Base-by-base conservation (phyloP, 768 basidiomycete species). In the Candolleomyces efflorescens region DNA sequence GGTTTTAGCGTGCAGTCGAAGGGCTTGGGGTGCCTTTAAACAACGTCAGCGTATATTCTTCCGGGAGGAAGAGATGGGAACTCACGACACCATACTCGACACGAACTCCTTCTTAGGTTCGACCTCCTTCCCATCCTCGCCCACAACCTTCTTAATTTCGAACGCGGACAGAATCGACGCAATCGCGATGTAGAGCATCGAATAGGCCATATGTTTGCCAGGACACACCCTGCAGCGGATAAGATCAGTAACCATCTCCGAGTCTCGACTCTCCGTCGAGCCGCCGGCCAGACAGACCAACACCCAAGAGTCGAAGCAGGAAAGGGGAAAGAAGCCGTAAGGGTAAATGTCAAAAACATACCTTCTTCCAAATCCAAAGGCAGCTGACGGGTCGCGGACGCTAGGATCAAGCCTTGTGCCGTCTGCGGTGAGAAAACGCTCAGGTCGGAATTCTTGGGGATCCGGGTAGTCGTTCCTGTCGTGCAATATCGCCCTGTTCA, bases 1-100 rank as follows among this genome's bases (percentile, higher is more conserved):
- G 69, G 69, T 41, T 65, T 63, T 44, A 70, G 63, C 50, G 61
- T 64, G 45, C 65, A 70, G 38, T 64, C 55, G 57, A 70, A 69
- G 2, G 53, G 62, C 11, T 61, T 61, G 5, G 69, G 69, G 12
- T 60, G 65, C 48, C 69, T 70, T 47, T 46, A 41, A 43, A 7
- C 27, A 43, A 39, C 56, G 39, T 38, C 22, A 43, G 50, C 7
- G 3, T n/a, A 20, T n/a, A 48, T 22, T 17, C 43, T 27, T 41
- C 47, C 26, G 41, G 36, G 32, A 56, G 18, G 44, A 1, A 56
- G 17, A 5, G 9, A 50, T 53, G 18, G 45, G 45, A 22, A 59
- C 62, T 37, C 24, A 70, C 68, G 65, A 62, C 52, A 69, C 66
- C 41, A 71, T 63, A 11, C 68, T 62, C 18, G 69, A 69, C 20